phyloP scores from a whole-genome alignment of 2,329 filamentous ascomycete species.

The Ilyonectria destructans region DNA sequence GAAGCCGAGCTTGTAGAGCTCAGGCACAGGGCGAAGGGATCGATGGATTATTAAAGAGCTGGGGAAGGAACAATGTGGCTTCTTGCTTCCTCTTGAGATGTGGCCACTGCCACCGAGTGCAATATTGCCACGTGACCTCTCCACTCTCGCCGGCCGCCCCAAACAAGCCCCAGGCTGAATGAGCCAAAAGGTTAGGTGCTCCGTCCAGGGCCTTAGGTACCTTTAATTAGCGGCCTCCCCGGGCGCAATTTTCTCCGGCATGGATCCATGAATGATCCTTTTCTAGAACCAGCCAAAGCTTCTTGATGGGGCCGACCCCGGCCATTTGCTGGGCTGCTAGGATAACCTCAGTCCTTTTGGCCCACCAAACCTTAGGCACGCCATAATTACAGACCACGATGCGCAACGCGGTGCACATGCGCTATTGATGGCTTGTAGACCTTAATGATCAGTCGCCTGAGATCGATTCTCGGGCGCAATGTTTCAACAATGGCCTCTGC shows the following conservation, averaged over 20 bases:
- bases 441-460: conserved; percentile 50
- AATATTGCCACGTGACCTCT: not conserved
- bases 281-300: conserved; percentile 18
- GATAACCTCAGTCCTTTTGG: conserved; percentile 1
- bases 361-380: not conserved
- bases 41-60: conserved; percentile 56
- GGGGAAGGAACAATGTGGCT: conserved; percentile 62
- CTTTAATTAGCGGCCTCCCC: not conserved
- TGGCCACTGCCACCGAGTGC: not conserved
- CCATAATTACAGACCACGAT: conserved; percentile 4
- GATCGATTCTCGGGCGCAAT: conserved; percentile 52
- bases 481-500: conserved; percentile 58
- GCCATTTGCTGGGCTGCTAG: conserved; percentile 4
- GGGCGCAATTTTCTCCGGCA: not conserved
- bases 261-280: too few species aligned
- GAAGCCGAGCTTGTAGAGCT: conserved; percentile 58
- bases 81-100: conserved; percentile 39
- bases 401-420: conserved; percentile 6
- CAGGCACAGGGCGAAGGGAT: conserved; percentile 52
- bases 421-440: conserved; percentile 31
- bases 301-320: conserved; percentile 3
- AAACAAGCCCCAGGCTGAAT: not conserved
- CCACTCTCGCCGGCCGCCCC: not conserved
- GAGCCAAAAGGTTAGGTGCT: too few species aligned
- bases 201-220: not conserved